phyloP scores from a whole-genome alignment of 805 yeast species.

The Lipomyces sp. region DNA sequence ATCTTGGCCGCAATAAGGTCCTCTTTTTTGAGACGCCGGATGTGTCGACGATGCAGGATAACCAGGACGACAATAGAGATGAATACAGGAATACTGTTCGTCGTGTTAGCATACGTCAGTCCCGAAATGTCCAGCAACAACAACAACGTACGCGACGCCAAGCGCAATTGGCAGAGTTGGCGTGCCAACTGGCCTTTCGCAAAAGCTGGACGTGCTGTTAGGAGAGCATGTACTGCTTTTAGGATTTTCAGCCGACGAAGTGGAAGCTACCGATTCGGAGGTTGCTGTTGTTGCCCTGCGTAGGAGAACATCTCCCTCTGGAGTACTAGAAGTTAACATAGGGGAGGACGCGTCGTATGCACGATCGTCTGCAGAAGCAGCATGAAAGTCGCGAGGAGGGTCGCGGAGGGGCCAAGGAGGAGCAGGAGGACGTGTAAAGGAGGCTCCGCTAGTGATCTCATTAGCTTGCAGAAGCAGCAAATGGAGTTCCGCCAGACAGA shows the following conservation, averaged over 20 bases:
- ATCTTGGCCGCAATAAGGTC: slow-evolving; percentile 46
- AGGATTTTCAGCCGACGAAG: slow-evolving; percentile 13
- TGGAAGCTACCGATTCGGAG: slow-evolving; percentile 12
- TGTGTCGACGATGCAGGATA: slow-evolving; percentile 45
- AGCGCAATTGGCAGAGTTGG: slow-evolving; percentile 32
- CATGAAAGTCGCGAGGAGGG: background rate
- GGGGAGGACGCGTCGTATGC: background rate
- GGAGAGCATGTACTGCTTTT: slow-evolving; percentile 10
- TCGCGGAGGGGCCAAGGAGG: background rate
- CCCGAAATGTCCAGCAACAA: background rate
- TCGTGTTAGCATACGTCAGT: background rate
- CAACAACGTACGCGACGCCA: slow-evolving; percentile 32
- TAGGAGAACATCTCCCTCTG: background rate
- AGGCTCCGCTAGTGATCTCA: no score
- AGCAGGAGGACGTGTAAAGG: background rate
- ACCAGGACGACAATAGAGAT: slow-evolving; percentile 43
- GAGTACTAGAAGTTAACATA: background rate
- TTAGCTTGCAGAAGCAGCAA: no score
- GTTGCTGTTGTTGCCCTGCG: slow-evolving; percentile 5
- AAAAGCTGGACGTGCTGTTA: slow-evolving; percentile 15
- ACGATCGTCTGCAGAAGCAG: background rate
- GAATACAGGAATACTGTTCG: slow-evolving; percentile 48
- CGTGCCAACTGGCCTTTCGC: slow-evolving; percentile 29
- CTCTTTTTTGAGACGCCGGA: slow-evolving; percentile 44
- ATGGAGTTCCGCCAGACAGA: no score